phyloP scores from a whole-genome alignment of 2,329 filamentous ascomycete genomes.

The Exophiala xenobiotica region DNA sequence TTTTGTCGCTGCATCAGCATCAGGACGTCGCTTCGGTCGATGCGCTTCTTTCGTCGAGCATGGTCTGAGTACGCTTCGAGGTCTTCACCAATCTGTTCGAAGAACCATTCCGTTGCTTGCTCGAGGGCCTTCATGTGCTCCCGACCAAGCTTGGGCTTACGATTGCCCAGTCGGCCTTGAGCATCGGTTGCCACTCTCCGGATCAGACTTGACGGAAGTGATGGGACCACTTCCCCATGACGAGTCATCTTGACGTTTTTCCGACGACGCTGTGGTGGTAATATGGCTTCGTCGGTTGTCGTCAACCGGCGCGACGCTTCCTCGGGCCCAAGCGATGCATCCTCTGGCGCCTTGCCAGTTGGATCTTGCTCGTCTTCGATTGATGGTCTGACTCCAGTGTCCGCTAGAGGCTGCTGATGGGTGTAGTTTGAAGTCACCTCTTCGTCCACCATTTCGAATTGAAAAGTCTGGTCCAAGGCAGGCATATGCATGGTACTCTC shows the following conservation, averaged over 20 bases:
- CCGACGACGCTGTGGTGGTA: conserved; percentile 21
- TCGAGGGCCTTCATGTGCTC: conserved; percentile 73
- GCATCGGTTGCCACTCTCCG: conserved; percentile 53
- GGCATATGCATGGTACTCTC: conserved; percentile 36
- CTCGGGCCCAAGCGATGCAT: neutral
- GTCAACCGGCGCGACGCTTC: neutral
- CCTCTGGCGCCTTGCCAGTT: neutral
- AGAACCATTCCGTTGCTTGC: conserved; percentile 86
- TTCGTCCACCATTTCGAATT: conserved; percentile 30
- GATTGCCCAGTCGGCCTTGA: conserved; percentile 59
- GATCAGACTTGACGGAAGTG: conserved; percentile 69
- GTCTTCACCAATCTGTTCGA: conserved; percentile 82
- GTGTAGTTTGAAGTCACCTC: conserved; percentile 36
- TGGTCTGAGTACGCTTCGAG: conserved; percentile 77
- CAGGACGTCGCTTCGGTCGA: conserved; percentile 80
- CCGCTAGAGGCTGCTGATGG: no score
- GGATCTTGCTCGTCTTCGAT: neutral
- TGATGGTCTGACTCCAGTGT: neutral
- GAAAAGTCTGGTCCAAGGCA: conserved; percentile 34
- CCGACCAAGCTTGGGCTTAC: conserved; percentile 68
- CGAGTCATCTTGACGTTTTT: conserved; percentile 56
- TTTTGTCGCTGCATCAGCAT: conserved; percentile 69
- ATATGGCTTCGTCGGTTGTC: conserved; percentile 29
- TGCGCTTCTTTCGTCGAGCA: conserved; percentile 71
- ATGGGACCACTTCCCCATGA: conserved; percentile 73